Percentiles rank a stretch among this genome's conserved stretches.
phyloP scores from a whole-genome alignment of 2,329 filamentous ascomycete genomes.

The Rugonectria rugulosa region DNA sequence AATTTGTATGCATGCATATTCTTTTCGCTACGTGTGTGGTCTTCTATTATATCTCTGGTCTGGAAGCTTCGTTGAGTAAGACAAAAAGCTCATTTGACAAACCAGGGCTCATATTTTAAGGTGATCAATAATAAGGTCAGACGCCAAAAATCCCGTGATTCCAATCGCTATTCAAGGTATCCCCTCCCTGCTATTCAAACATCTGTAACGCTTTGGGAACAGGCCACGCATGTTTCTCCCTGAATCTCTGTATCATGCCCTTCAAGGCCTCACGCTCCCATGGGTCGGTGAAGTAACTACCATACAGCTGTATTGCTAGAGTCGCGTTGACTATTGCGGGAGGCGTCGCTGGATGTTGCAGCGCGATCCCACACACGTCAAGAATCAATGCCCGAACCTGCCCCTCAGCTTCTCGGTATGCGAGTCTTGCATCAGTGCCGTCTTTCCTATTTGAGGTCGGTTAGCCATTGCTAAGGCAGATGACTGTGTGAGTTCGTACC shows the following conservation, averaged over 20 bases:
- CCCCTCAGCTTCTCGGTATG: conserved; percentile 25
- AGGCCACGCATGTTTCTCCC: conserved; percentile 29
- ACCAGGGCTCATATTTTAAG: too few species aligned
- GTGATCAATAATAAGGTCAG: too few species aligned
- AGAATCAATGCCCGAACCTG: conserved; percentile 26
- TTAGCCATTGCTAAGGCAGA: fast-evolving
- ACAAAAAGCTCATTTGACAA: too few species aligned
- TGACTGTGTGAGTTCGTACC: not conserved
- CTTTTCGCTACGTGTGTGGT: not conserved
- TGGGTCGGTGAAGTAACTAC: conserved; percentile 29
- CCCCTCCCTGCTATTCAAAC: not conserved
- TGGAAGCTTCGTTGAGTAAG: too few species aligned
- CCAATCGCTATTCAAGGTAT: too few species aligned
- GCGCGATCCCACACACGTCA: conserved; percentile 27
- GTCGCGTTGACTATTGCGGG: conserved; percentile 29
- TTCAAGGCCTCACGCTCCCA: conserved; percentile 32
- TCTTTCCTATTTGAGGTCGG: not conserved
- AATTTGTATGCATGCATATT: too few species aligned
- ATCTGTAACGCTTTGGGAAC: conserved; percentile 19
- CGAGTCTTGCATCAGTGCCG: conserved; percentile 11
- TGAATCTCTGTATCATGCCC: conserved; percentile 28
- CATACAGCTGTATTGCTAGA: conserved; percentile 28
- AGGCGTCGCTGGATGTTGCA: conserved; percentile 24
- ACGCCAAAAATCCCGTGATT: too few species aligned
- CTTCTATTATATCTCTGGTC: too few species aligned